Evolutionary conservation across 1,139 yeast species (phyloP), one percentile per base, ranked within the genome.

Genomic region (Zygosaccharomyces pseudobailii): DNA sequence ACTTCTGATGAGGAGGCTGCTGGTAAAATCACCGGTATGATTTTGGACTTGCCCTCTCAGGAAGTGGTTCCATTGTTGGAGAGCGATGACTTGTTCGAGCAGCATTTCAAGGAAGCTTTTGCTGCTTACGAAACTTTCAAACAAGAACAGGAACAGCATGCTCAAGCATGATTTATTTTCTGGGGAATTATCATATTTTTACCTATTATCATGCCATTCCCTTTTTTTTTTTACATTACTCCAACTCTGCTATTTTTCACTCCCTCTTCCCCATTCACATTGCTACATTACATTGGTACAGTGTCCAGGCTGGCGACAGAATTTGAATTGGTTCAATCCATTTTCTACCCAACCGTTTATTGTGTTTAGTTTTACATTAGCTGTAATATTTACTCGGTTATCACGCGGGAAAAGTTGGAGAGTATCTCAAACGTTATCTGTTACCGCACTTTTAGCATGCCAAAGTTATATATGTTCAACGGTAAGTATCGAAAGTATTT

Each of bases 21-120:
- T 61, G 96, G 97, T 75, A 92, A 90, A 79, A 89, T 92, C 70
- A 92, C 99, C 61, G 98, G 97, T 76, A 92, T 92, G 98, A 83
- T 92, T 78, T 82, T 92, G 69, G 97, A 90, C 70, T 84, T 92
- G 82, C 95, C 89, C 68, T 87, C 87, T 73, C 82, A 82, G 67
- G 97, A 92, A 75, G 87, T 94, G 64, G 75, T 90, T 68, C 85
- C 87, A 56, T 79, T 92, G 70, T 82, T 87, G 70, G 92, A 85
- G 66, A 95, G 90, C 69, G 96, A 88, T 58, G 90, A 82, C 63
- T 80, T 87, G 61, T 87, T 92, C 76, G 85, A 84, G 75, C 81
- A 82, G 71, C 96, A 90, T 72, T 89, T 92, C 69, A 86, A 86
- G 65, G 97, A 92, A 73, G 98, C 99, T 60, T 80, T 86, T 64